Conservation (phyloP, 106 monocot genomes). For the Acorus calamus region DNA sequence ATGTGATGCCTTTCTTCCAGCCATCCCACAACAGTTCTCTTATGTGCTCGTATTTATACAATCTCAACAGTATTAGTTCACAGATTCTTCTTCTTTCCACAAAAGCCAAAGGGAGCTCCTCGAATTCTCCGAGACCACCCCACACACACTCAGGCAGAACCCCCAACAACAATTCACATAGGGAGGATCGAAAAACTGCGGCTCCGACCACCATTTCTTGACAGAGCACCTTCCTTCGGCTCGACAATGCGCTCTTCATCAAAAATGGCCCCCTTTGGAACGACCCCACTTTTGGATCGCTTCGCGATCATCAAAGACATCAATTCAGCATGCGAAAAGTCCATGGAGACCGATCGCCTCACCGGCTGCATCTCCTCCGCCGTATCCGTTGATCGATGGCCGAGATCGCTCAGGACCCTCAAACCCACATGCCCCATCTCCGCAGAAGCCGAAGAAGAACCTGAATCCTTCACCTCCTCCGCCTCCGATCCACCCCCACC, state of each 20-base stretch:
- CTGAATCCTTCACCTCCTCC: neutral
- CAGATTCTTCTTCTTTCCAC: too few species aligned
- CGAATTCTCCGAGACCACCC: too few species aligned
- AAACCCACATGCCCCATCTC: too few species aligned
- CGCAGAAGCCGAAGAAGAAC: neutral
- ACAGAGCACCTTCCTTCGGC: slow-evolving; percentile 23
- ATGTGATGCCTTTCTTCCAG: too few species aligned
- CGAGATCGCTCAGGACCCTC: neutral
- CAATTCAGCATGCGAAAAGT: slow-evolving; percentile 7
- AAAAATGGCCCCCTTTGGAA: neutral
- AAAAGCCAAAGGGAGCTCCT: too few species aligned
- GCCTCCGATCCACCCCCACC: neutral
- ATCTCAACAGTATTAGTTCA: too few species aligned
- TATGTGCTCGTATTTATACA: too few species aligned
- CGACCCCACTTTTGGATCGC: slow-evolving; percentile 2
- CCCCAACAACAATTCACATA: too few species aligned
- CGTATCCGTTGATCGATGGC: neutral
- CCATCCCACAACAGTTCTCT: too few species aligned
- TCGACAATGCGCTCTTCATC: slow-evolving; percentile 30
- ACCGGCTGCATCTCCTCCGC: slow-evolving; percentile 27
- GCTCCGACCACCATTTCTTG: slow-evolving; percentile 3
- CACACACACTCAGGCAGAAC: too few species aligned
- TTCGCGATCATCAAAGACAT: neutral
- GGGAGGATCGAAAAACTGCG: too few species aligned
- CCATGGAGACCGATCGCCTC: slow-evolving; percentile 44